Evolutionary conservation across 108 stramenopile genomes (phyloP), one percentile per base, ranked within the genome.

Genomic region (Nitzschia sp.): DNA sequence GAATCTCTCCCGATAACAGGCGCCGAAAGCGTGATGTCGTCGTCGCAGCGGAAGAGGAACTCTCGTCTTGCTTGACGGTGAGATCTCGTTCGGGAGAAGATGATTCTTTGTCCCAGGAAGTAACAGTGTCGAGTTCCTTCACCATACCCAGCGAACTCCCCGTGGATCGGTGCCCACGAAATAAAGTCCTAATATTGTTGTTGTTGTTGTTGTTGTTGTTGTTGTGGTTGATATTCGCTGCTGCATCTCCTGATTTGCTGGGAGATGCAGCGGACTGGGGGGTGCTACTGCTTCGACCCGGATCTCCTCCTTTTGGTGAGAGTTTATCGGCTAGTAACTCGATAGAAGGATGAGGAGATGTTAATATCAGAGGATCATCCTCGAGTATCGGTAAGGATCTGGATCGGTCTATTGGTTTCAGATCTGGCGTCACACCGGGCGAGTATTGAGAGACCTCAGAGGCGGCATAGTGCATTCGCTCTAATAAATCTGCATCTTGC

Each of bases 401-500:
- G 15, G 74, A 63, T 32, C 67, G 66, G 28, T 75, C 74, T 21
- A 45, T 53, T 1, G 74, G 74, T 25, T 60, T 61, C n/a, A 68
- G 36, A n/a, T 57, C 15, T 6, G 74, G 74, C 28, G 74, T 75
- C 15, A 64, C 74, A n/a, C 65, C 74, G 13, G 74, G 67, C 8
- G 74, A 67, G 44, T 75, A 75, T 36, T 75, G 74, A n/a, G 74
- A 75, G 15, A 75, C 74, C 44, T 75, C 60, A 5, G 74, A 75
- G 1, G 74, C 45, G 6, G 66, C 74, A 61, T 75, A 70, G 38
- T 77, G 80, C 66, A 81, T 81, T 33, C 53, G 41, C 32, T 81
- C 80, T 50, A 81, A 34, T 21, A 81, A 38, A 28, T 81, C 76
- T n/a, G 80, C 80, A 70, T 81, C 80, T 66, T 77, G 71, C 41